Base-by-base conservation (phyloP, 495 filamentous ascomycete genomes). In the Letharia lupina region DNA sequence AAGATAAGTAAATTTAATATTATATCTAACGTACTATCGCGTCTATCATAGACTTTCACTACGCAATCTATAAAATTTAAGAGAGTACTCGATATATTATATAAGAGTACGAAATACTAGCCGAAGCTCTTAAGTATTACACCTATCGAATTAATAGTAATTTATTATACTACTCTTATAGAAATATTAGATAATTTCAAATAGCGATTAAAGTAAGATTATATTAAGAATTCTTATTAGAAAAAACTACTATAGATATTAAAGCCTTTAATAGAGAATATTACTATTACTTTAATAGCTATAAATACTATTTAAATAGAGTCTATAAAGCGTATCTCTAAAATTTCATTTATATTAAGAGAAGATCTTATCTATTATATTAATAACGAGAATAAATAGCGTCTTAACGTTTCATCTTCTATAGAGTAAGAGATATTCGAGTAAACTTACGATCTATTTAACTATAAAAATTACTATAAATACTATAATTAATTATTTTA, bases 1-100 rank as follows among this genome's bases (percentile, higher is more conserved):
- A 64, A 68, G 18, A 4, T 23, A 23, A 54, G n/a, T 2, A 68
- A 68, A 10, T 40, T 20, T 2, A 66, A 66, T 61, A 61, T 54
- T 5, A n/a, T 66, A 0, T 40, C 47, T 20, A 18, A 66, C 40
- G 16, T 16, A 1, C 47, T 66, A 37, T 66, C 33, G 1, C n/a
- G 42, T 15, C 13, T 65, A 37, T 41, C 11, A 65, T 20, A 40
- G 11, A 4, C 6, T n/a, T 54, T 41, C 35, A 37, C 3, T 7
- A 37, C 7, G 37, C 37, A 37, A 3, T 37, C 37, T 37, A 1
- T 47, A 10, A 50, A n/a, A 6, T 28, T 37, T 47, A 61, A 31
- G 18, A 18, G 57, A 15, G 0, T 60, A 65, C 41, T 60, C 45
- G 3, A 42, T 33, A 16, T 7, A 0, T 7, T 9, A 10, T 28